These are phyloP conservation scores for Petunia axillaris DNA, from an alignment of 257 asterid species.

Conservation along the genomic window DNA sequence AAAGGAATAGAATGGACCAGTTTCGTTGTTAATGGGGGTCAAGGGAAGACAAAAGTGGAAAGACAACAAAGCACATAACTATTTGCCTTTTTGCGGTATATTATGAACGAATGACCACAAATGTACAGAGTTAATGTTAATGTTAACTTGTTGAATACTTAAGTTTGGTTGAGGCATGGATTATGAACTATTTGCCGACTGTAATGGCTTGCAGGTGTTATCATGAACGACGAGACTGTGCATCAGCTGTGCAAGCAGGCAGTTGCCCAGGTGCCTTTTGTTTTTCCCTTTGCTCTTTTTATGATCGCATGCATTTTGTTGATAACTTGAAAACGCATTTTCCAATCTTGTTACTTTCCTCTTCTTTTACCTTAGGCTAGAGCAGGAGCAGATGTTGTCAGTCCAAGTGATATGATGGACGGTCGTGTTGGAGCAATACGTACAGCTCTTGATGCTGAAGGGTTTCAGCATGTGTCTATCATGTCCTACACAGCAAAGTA, in stretches of 20 bases:
- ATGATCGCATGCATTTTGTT: neutral
- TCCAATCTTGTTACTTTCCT: conserved; percentile 22
- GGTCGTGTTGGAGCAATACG: conserved; percentile 98
- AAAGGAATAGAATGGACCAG: neutral
- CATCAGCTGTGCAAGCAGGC: conserved; percentile 96
- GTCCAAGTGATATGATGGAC: conserved; percentile 99
- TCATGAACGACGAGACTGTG: conserved; percentile 95
- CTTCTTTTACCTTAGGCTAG: conserved; percentile 58
- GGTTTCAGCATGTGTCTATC: conserved; percentile 80
- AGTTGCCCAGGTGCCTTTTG: conserved; percentile 71
- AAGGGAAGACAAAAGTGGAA: neutral
- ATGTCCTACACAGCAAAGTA: conserved; percentile 98
- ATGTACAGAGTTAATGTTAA: neutral
- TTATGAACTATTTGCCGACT: conserved; percentile 25
- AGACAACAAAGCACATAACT: neutral
- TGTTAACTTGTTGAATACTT: neutral
- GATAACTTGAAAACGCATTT: neutral
- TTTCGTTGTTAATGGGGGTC: neutral
- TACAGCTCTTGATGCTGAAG: conserved; percentile 89
- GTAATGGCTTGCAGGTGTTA: conserved; percentile 73
- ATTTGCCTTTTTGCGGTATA: neutral
- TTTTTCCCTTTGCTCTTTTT: conserved; percentile 7
- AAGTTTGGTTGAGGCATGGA: conserved; percentile 1
- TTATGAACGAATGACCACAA: conserved; percentile 9
- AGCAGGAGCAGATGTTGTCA: conserved; percentile 99